phyloP scores from a whole-genome alignment of 768 basidiomycete genomes.

The Boletus patriciae region DNA sequence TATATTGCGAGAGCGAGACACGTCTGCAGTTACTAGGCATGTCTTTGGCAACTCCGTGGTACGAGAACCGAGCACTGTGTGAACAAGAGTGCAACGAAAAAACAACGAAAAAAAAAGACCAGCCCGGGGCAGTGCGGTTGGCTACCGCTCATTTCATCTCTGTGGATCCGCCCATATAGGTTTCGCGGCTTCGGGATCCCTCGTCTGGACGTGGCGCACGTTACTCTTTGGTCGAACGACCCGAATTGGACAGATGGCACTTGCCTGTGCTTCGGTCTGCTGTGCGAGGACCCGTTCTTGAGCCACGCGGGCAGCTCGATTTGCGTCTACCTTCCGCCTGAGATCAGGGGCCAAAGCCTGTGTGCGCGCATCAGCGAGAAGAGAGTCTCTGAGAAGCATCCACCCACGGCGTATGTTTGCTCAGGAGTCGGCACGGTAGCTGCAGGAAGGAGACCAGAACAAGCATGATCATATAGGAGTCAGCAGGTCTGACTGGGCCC shows the following conservation, averaged over 20 bases:
- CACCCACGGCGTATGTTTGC: conserved; percentile 37
- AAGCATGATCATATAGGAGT: conserved; percentile 8
- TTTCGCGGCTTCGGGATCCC: conserved; percentile 30
- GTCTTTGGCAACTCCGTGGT: not conserved
- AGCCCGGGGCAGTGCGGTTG: not conserved
- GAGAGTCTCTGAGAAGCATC: not conserved
- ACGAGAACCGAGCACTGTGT: conserved; percentile 3
- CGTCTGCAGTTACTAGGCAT: not conserved
- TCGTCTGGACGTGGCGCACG: conserved; percentile 15
- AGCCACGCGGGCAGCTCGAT: conserved; percentile 50
- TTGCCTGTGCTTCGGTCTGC: conserved; percentile 53
- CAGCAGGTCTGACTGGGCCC: not conserved
- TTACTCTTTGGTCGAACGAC: conserved; percentile 4
- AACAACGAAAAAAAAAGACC: not conserved
- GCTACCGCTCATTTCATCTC: conserved; percentile 19
- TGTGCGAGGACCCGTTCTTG: conserved; percentile 55
- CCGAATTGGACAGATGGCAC: conserved; percentile 18
- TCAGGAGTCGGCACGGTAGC: conserved; percentile 38
- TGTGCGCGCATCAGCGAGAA: conserved; percentile 1
- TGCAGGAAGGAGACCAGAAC: conserved; percentile 12
- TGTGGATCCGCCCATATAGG: conserved; percentile 36
- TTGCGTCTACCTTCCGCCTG: conserved; percentile 60
- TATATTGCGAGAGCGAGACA: conserved; percentile 3
- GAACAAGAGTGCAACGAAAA: conserved; percentile 2
- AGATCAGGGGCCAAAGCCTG: conserved; percentile 67